Percentiles rank a stretch among this genome's conserved stretches.
Evolutionary conservation across 2,329 filamentous ascomycete species (phyloP).

Genomic region (Parastagonospora avenae): DNA sequence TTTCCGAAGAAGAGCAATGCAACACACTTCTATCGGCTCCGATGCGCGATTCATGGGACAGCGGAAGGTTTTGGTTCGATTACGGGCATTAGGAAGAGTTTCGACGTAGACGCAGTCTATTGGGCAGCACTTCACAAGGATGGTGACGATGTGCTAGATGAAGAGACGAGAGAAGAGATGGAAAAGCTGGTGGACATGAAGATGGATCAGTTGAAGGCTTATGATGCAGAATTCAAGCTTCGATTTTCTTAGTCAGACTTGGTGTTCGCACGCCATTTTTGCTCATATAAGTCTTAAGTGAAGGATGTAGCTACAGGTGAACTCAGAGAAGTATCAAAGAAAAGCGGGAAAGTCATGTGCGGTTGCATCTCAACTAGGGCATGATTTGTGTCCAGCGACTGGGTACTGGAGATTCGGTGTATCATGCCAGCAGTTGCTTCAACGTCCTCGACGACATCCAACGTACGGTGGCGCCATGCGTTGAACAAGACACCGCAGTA

Average conservation of each 20-base stretch:
- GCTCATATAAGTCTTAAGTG: background rate
- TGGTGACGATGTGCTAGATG: constrained; percentile 11
- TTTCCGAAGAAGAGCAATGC: constrained; percentile 1
- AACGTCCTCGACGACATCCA: background rate
- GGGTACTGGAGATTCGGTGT: background rate
- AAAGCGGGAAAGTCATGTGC: background rate
- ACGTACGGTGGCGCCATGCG: constrained; percentile 2
- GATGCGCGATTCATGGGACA: constrained; percentile 46
- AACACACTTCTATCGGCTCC: constrained; percentile 18
- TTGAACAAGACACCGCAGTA: constrained; percentile 1
- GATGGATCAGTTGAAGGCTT: constrained; percentile 18
- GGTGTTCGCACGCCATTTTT: background rate
- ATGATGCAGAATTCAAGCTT: constrained; percentile 1
- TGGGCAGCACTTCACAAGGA: constrained; percentile 26
- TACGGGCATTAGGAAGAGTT: constrained; percentile 44
- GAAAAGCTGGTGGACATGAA: constrained; percentile 13
- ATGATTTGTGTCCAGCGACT: background rate
- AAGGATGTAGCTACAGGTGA: background rate
- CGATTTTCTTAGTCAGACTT: background rate
- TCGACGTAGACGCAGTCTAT: constrained; percentile 42
- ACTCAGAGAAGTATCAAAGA: background rate
- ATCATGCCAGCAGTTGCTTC: background rate
- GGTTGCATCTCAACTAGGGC: background rate
- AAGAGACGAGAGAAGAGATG: constrained; percentile 6
- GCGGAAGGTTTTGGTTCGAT: constrained; percentile 46